A percentile compares a stretch with the other conserved stretches of the same genome.
phyloP scores from a whole-genome alignment of 2,329 filamentous ascomycete species.

The Venturiaceae sp. region DNA sequence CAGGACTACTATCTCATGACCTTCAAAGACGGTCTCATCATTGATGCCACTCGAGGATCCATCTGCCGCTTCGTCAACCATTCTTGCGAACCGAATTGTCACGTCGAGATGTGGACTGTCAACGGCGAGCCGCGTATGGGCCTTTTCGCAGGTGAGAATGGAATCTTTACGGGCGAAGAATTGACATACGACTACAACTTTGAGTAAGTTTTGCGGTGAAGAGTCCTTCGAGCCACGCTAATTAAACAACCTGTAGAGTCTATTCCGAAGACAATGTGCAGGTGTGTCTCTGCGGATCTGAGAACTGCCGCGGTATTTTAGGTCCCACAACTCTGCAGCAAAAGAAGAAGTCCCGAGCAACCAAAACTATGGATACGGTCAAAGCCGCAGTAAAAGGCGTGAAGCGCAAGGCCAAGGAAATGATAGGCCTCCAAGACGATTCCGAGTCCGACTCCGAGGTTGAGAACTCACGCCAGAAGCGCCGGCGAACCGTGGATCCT shows the following conservation, averaged over 20 bases:
- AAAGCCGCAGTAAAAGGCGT: background rate
- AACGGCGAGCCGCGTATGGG: conserved; percentile 91
- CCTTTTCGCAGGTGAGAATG: conserved; percentile 80
- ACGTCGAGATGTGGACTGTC: conserved; percentile 98
- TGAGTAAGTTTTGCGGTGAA: conserved; percentile 38
- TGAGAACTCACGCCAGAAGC: background rate
- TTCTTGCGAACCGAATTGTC: conserved; percentile 90
- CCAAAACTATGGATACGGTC: background rate
- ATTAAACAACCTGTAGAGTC: conserved; percentile 26
- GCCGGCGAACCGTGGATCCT: background rate
- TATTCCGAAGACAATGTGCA: conserved; percentile 55
- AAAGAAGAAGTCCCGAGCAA: background rate
- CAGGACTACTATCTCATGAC: conserved; percentile 98
- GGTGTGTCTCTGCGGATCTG: conserved; percentile 51
- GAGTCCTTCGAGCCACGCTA: background rate
- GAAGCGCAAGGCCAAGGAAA: conserved; percentile 9
- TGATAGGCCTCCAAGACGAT: conserved; percentile 4
- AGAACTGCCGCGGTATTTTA: conserved; percentile 52
- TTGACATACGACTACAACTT: conserved; percentile 88
- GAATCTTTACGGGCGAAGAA: conserved; percentile 91
- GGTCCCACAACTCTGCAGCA: conserved; percentile 35
- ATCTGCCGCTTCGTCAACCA: conserved; percentile 98
- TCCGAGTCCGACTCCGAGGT: background rate
- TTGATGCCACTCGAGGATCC: conserved; percentile 86
- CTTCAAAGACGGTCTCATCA: conserved; percentile 97